Evolutionary conservation across 176 grass and related monocot genomes (phyloP), one percentile per base, ranked within the genome.

Genomic region (Otatea glauca): DNA sequence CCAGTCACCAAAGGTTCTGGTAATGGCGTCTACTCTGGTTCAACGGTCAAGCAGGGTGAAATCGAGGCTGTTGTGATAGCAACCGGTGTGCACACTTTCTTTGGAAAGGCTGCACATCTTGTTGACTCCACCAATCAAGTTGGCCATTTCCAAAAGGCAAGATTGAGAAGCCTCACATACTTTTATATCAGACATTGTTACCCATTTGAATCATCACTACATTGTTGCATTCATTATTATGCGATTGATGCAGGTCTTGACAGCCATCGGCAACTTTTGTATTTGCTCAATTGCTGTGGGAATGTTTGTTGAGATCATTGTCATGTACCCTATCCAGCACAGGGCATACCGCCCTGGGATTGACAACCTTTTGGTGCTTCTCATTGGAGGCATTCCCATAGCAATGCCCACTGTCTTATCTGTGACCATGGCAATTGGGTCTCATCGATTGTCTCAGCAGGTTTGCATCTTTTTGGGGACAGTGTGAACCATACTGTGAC

Each of bases 61-160:
- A 86, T 91, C 27, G 89, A 91, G 59, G 89, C 89, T 60, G 89
- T 91, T 45, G 89, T 91, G 14, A 91, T 91, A 75, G 89, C 89
- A 34, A 91, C 89, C 1, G 89, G 89, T 48, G 89, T 91, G 58
- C 89, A 91, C 68, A 91, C 89, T 73, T 91, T 91, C 89, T 91
- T 91, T 63, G 89, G 89, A 37, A 91, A 91, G 84, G 89, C 89
- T 49, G 89, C 89, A 45, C 89, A 91, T 79, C 89, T 91, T 32
- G 89, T 91, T 9, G 89, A 91, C 76, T 87, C 84, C 10, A 91
- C 89, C 7, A 91, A 91, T 58, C 84, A 91, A 83, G 89, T 91
- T 67, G 89, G 89, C 16, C 89, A 91, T 66, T 91, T 91, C 66
- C 89, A 91, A 51, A 87, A 89, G 87, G 87, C 69, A 85, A 88